Evolutionary conservation across 345 rosid species (phyloP).

Genomic region (Bruguiera gymnorhiza): DNA sequence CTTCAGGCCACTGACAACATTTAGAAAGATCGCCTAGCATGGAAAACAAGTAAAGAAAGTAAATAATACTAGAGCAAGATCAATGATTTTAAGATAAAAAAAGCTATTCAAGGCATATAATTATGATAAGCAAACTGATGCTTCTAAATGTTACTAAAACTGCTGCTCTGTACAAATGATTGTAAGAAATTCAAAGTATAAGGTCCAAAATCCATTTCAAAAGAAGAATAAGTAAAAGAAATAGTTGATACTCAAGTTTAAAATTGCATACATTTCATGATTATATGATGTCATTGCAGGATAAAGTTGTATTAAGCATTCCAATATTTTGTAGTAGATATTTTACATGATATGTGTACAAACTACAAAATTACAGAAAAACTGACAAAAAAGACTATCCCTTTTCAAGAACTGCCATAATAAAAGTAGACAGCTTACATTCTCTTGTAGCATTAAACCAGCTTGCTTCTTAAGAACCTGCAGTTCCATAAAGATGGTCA

Average conservation of each 20-base stretch:
- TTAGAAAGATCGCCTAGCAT: constrained; percentile 63
- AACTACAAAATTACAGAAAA: background rate
- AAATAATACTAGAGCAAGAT: background rate
- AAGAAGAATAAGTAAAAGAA: background rate
- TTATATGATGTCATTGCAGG: too few species aligned
- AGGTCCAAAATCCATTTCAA: background rate
- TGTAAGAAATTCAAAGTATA: background rate
- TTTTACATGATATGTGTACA: too few species aligned
- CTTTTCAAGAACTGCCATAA: background rate
- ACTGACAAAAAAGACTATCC: background rate
- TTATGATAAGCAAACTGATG: background rate
- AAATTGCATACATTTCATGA: too few species aligned
- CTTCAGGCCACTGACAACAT: constrained; percentile 76
- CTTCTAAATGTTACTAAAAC: background rate
- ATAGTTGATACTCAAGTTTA: too few species aligned
- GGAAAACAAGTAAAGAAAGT: background rate
- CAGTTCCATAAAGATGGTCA: constrained; percentile 2
- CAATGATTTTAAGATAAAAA: background rate
- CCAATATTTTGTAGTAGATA: too few species aligned
- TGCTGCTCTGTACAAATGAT: background rate
- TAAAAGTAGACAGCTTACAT: constrained; percentile 46
- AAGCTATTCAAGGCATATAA: background rate
- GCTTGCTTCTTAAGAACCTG: constrained; percentile 97
- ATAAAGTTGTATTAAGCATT: too few species aligned
- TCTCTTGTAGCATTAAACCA: constrained; percentile 80